These are phyloP conservation scores for Ploettnerulaceae sp. DNA, from an alignment of 2,329 filamentous ascomycete species.

Conservation along the genomic window DNA sequence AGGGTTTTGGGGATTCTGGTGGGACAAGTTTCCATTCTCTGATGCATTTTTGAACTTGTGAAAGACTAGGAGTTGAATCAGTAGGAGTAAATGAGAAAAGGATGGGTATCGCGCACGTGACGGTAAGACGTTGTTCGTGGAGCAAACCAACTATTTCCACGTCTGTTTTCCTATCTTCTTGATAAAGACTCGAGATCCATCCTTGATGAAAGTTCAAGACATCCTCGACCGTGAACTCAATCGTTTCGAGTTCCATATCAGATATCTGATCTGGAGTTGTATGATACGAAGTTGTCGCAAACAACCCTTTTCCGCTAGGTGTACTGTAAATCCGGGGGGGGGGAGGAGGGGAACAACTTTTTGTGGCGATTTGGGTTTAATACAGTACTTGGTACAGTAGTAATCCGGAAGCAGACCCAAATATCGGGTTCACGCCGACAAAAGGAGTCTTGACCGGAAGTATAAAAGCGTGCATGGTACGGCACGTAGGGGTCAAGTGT, in stretches of 20 bases:
- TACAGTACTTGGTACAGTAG: not conserved
- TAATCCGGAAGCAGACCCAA: not conserved
- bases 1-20: not conserved
- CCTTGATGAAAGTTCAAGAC: constrained; percentile 21
- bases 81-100: not conserved
- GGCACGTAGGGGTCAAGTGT: not conserved
- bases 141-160: constrained; percentile 23
- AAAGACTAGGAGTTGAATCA: constrained; percentile 17
- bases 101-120: constrained; percentile 17
- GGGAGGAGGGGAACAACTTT: not conserved
- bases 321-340: not conserved
- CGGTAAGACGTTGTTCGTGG: constrained; percentile 13
- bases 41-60: constrained; percentile 23
- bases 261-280: not conserved
- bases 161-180: constrained; percentile 21
- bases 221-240: constrained; percentile 25
- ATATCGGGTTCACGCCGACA: not conserved
- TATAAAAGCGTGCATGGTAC: constrained; percentile 1
- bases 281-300: not conserved
- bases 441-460: constrained; percentile 2
- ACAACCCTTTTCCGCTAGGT: no score
- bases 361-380: constrained; percentile 2
- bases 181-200: constrained; percentile 23
- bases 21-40: constrained; percentile 17
- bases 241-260: constrained; percentile 18